phyloP scores from a whole-genome alignment of 495 filamentous ascomycete species.

The Physcia stellaris region DNA sequence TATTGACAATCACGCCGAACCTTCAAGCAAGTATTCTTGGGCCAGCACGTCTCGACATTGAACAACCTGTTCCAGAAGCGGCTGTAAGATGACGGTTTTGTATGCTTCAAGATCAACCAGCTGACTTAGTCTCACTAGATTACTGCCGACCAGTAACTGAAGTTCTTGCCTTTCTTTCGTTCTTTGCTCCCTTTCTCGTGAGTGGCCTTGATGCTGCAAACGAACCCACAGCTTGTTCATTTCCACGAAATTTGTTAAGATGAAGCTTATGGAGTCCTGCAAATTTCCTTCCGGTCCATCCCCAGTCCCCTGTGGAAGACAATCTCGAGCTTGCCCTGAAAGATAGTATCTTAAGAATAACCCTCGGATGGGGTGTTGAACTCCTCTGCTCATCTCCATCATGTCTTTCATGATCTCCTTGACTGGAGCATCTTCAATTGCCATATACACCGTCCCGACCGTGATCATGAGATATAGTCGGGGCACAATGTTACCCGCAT shows the following conservation, averaged over 20 bases:
- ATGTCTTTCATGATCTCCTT: conserved; percentile 99
- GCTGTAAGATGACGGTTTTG: conserved; percentile 77
- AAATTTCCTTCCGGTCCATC: conserved; percentile 93
- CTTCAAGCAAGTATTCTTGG: conserved; percentile 92
- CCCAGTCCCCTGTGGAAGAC: conserved; percentile 62
- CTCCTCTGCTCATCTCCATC: conserved; percentile 99
- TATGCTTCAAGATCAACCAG: conserved; percentile 89
- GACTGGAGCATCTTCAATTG: conserved; percentile 92
- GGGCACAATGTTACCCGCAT: conserved; percentile 96
- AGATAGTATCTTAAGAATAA: conserved; percentile 93
- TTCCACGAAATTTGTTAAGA: conserved; percentile 96
- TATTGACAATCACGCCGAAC: too few species aligned
- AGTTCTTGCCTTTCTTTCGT: conserved; percentile 92
- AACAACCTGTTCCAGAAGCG: conserved; percentile 89
- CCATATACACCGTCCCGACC: conserved; percentile 97
- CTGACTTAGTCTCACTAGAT: conserved; percentile 88
- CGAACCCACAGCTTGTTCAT: conserved; percentile 99
- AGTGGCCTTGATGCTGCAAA: conserved; percentile 93
- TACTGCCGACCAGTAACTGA: conserved; percentile 89
- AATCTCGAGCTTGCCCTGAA: conserved; percentile 83
- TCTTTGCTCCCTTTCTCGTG: conserved; percentile 79
- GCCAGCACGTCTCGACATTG: conserved; percentile 94
- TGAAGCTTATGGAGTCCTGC: conserved; percentile 93
- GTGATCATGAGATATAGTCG: conserved; percentile 97
- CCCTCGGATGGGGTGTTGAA: conserved; percentile 91